Percentiles rank a stretch among this genome's conserved stretches.
phyloP scores from a whole-genome alignment of 2,329 filamentous ascomycete genomes.

The Colletotrichum scovillei region DNA sequence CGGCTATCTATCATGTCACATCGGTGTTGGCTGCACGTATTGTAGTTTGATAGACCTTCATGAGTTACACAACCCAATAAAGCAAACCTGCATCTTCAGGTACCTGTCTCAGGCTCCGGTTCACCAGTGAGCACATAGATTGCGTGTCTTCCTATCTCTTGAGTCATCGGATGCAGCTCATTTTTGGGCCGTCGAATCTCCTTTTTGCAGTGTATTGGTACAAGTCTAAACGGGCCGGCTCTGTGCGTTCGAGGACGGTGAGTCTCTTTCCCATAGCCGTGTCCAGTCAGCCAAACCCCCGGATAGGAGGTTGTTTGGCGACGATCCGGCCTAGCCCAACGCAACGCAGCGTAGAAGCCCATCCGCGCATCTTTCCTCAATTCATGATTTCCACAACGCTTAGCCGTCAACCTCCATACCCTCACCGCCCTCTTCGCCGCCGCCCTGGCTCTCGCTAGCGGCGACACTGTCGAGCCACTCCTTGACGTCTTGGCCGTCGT shows the following conservation, averaged over 20 bases:
- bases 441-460: slow-evolving; percentile 61
- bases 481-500: slow-evolving; percentile 88
- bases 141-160: slow-evolving; percentile 1
- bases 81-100: slow-evolving; percentile 3
- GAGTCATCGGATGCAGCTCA: slow-evolving; percentile 24
- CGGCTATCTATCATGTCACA: background rate
- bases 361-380: background rate
- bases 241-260: slow-evolving; percentile 15
- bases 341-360: slow-evolving; percentile 13
- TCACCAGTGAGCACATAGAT: background rate
- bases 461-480: slow-evolving; percentile 82
- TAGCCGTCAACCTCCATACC: slow-evolving; percentile 48
- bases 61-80: slow-evolving; percentile 30
- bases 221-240: slow-evolving; percentile 32
- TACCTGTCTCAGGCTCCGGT: background rate
- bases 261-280: slow-evolving; percentile 5
- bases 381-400: background rate
- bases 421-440: slow-evolving; percentile 52
- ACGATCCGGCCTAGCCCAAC: slow-evolving; percentile 3
- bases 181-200: slow-evolving; percentile 29
- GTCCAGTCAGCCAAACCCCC: background rate
- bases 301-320: background rate
- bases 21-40: slow-evolving; percentile 16
- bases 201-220: slow-evolving; percentile 34
- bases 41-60: slow-evolving; percentile 26